These are phyloP conservation scores for Avena insularis DNA, from an alignment of 176 grass and related monocot genomes.

Conservation along the genomic window DNA sequence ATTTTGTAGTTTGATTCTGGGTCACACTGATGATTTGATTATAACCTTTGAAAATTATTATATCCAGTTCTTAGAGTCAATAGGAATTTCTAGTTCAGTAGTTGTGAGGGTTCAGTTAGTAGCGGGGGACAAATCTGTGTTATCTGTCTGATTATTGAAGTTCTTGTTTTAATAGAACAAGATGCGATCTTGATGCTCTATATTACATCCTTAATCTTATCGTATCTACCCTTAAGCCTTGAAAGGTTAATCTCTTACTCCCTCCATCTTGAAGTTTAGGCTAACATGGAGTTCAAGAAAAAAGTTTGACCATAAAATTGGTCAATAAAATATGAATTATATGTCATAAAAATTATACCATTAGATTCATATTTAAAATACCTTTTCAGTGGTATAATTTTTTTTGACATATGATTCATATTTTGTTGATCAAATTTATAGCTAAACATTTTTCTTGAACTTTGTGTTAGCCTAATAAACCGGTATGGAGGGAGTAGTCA, in stretches of 20 bases:
- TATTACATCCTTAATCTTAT: neutral
- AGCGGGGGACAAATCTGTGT: neutral
- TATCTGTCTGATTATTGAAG: neutral
- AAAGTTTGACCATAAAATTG: too few relatives aligned
- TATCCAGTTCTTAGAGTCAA: neutral
- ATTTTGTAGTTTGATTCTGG: neutral
- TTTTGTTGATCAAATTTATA: too few relatives aligned
- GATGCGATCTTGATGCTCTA: neutral
- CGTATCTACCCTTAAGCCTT: neutral
- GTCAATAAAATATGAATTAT: too few relatives aligned
- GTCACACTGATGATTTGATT: neutral
- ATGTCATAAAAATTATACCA: too few relatives aligned
- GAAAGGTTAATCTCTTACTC: neutral
- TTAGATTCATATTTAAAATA: too few relatives aligned
- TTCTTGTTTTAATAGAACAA: neutral
- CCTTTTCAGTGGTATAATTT: too few relatives aligned
- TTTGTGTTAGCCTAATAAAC: too few relatives aligned
- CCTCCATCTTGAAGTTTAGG: too few relatives aligned
- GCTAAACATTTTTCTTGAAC: too few relatives aligned
- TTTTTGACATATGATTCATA: too few relatives aligned
- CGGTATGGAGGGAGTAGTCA: neutral
- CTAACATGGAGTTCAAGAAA: too few relatives aligned
- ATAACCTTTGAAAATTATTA: neutral
- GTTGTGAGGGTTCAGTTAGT: neutral
- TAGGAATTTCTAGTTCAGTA: neutral